These are phyloP conservation scores for Rhizopus delemar DNA, from an alignment of 371 early-diverging fungal species.

Conservation along the genomic window DNA sequence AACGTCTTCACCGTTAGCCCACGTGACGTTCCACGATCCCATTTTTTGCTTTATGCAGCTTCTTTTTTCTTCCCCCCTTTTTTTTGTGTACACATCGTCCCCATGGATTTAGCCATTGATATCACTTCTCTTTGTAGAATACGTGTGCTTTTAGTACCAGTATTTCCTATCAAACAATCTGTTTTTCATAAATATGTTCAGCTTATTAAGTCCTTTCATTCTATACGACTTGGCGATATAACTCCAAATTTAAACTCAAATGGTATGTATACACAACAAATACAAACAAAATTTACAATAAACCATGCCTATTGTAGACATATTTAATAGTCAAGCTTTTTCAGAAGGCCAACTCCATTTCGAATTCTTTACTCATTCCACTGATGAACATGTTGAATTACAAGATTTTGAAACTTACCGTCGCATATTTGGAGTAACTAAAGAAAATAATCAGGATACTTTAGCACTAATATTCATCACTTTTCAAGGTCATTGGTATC, in stretches of 20 bases:
- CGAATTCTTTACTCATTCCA: slow-evolving; percentile 71
- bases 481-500: slow-evolving; percentile 71
- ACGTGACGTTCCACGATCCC: neutral
- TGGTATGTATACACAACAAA: slow-evolving; percentile 28
- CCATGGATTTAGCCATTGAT: slow-evolving; percentile 48
- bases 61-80: neutral
- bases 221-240: slow-evolving; percentile 60
- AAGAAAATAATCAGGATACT: neutral
- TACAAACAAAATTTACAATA: slow-evolving; percentile 1
- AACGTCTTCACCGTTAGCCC: neutral
- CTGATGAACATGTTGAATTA: slow-evolving; percentile 60
- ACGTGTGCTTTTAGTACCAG: slow-evolving; percentile 74
- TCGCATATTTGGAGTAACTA: slow-evolving; percentile 73
- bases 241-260: slow-evolving; percentile 59
- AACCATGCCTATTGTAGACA: slow-evolving; percentile 8
- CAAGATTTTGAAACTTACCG: slow-evolving; percentile 81
- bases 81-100: neutral
- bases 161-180: slow-evolving; percentile 66
- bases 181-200: slow-evolving; percentile 71
- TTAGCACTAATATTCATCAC: neutral
- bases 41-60: neutral
- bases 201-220: slow-evolving; percentile 56
- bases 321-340: slow-evolving; percentile 30
- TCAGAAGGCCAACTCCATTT: slow-evolving; percentile 80
- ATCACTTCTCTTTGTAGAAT: slow-evolving; percentile 64